Percentiles rank a stretch among this genome's conserved stretches.
These are phyloP conservation scores for Trypanosoma rangeli DNA, from an alignment of 208 protist genomes.

Conservation along the genomic window DNA sequence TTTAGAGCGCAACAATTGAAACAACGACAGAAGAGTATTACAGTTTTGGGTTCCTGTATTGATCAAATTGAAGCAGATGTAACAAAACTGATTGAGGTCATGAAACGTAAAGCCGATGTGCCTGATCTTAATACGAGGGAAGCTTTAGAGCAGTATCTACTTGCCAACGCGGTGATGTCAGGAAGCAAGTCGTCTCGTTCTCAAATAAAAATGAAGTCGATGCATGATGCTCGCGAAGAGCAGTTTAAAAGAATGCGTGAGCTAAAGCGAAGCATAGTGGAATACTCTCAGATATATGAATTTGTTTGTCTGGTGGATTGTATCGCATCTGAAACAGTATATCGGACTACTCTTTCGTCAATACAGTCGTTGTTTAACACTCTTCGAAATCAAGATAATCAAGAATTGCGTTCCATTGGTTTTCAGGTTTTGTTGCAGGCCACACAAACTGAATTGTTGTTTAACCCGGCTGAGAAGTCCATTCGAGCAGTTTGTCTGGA, in stretches of 20 bases:
- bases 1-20: conserved; percentile 68
- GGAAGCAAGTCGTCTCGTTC: conserved; percentile 44
- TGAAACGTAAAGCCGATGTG: conserved; percentile 86
- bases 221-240: conserved; percentile 90
- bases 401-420: conserved; percentile 74
- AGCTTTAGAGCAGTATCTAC: conserved; percentile 90
- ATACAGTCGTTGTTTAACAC: conserved; percentile 73
- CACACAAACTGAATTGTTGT: conserved; percentile 60
- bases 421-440: conserved; percentile 90
- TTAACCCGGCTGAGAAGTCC: conserved; percentile 67
- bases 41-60: conserved; percentile 50
- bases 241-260: conserved; percentile 80
- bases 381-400: conserved; percentile 52
- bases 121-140: conserved; percentile 91
- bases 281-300: conserved; percentile 87
- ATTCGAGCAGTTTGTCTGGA: conserved; percentile 63
- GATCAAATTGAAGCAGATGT: conserved; percentile 87
- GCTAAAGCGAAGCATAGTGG: conserved; percentile 91
- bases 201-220: conserved; percentile 87
- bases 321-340: conserved; percentile 85
- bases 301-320: conserved; percentile 91
- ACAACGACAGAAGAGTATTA: conserved; percentile 67
- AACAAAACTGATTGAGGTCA: conserved; percentile 73
- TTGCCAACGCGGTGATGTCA: conserved; percentile 67
- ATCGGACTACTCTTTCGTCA: conserved; percentile 62